Evolutionary conservation across 2,329 filamentous ascomycete genomes (phyloP).

Genomic region (Clonostachys rhizophaga): DNA sequence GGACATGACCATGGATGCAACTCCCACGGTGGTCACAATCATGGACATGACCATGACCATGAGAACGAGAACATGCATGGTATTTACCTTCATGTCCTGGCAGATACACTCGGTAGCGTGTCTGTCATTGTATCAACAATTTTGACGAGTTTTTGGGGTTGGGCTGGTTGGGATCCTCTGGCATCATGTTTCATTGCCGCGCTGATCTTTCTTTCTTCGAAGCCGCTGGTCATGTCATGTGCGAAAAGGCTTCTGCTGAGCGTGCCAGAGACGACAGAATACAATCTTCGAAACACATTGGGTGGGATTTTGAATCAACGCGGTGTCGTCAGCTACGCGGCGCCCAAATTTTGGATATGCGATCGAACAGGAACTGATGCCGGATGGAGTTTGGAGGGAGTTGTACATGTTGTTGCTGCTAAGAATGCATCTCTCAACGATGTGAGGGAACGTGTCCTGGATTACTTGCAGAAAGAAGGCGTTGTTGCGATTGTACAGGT

Average conservation of each 20-base stretch:
- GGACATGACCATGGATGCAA: constrained; percentile 19
- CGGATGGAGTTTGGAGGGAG: constrained; percentile 62
- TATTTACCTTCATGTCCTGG: constrained; percentile 92
- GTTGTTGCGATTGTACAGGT: constrained; percentile 86
- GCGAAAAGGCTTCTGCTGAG: constrained; percentile 80
- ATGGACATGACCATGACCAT: constrained; percentile 39
- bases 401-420: constrained; percentile 80
- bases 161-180: constrained; percentile 91
- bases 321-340: constrained; percentile 81
- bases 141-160: constrained; percentile 81
- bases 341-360: constrained; percentile 90
- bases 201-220: constrained; percentile 87
- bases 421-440: constrained; percentile 73
- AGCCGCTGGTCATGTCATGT: constrained; percentile 81
- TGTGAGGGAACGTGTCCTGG: constrained; percentile 70
- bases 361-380: constrained; percentile 48
- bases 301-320: constrained; percentile 77
- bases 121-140: constrained; percentile 91
- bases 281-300: constrained; percentile 79
- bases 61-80: constrained; percentile 98
- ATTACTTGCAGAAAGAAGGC: constrained; percentile 64
- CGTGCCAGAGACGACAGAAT: constrained; percentile 80
- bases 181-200: constrained; percentile 92
- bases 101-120: constrained; percentile 89
- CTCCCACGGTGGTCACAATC: constrained; percentile 27